Conservation (phyloP, 495 filamentous ascomycete genomes). For the Cladorrhinum samala region DNA sequence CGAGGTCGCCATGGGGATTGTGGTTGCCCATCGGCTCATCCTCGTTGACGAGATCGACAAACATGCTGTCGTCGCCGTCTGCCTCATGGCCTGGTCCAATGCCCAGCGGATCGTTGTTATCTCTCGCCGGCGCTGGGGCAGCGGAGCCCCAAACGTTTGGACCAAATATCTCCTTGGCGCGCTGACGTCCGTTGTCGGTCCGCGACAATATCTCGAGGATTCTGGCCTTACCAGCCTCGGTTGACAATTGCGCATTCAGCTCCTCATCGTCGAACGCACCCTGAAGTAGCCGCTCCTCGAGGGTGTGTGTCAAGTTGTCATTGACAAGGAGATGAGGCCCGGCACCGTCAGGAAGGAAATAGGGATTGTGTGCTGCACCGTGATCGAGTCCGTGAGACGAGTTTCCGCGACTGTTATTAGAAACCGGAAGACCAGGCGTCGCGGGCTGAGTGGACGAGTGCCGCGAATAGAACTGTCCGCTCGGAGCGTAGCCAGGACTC, state of each 20-base stretch:
- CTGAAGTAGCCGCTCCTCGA: conserved; percentile 38
- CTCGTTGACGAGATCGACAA: conserved; percentile 45
- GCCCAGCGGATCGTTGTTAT: conserved; percentile 26
- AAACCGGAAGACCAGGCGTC: conserved; percentile 31
- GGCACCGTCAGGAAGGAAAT: conserved; percentile 30
- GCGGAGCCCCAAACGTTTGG: conserved; percentile 26
- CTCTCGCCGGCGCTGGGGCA: neutral
- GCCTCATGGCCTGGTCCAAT: conserved; percentile 34
- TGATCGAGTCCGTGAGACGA: conserved; percentile 21
- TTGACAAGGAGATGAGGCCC: conserved; percentile 27
- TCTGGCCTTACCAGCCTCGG: conserved; percentile 26
- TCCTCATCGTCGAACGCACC: conserved; percentile 30
- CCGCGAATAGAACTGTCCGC: conserved; percentile 31
- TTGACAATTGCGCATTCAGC: conserved; percentile 23
- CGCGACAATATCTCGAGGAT: conserved; percentile 33
- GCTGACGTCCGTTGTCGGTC: conserved; percentile 34
- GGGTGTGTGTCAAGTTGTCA: conserved; percentile 26
- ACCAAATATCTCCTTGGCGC: conserved; percentile 38
- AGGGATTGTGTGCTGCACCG: conserved; percentile 26
- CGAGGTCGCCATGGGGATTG: conserved; percentile 2
- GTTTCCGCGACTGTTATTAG: conserved; percentile 28
- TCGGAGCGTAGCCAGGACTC: conserved; percentile 30
- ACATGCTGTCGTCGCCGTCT: conserved; percentile 47
- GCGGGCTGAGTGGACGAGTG: conserved; percentile 33
- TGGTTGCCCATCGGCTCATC: conserved; percentile 33